Base-by-base conservation (phyloP, 202 grass and related monocot species). In the Setaria viridis region DNA sequence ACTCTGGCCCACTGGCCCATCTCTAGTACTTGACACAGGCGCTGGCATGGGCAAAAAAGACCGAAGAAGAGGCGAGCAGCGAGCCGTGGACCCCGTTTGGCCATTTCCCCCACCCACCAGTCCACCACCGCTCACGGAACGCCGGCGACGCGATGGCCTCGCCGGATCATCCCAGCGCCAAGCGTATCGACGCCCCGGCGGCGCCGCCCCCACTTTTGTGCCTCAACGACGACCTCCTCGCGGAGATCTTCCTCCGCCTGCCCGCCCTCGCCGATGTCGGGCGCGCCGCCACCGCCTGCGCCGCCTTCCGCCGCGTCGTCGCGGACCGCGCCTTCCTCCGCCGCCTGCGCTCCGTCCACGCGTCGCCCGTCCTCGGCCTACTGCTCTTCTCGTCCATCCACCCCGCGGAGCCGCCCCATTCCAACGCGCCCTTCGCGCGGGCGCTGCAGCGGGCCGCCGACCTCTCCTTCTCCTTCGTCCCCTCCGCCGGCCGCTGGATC, bases 401-500 rank as follows among this genome's bases (percentile, higher is more conserved):
- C 75, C 29, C 84, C 33, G 50, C 67, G 29, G 20, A 70, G 78
- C 11, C 78, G 53, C 32, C 49, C 80, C 32, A 80, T 55, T 6
- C 68, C 57, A 21, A 43, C 80, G 55, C 21, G 15, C 29, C 16
- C 11, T 70, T 51, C 25, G 81, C 88, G 11, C 15, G 39, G n/a
- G 72, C 80, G 9, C 58, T 87, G 35, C 63, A 11, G n/a, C 48
- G 55, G 59, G 74, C 53, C 25, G 62, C 69, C 11, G 37, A 72
- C 77, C 72, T 72, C 45, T 30, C 50, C 48, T 82, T 67, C 67
- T 62, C 81, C 20, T 82, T 84, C 74, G 20, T 76, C 72, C 85
- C 81, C 67, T 11, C 54, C 30, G 25, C 25, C 25, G 7, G 5
- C 70, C 43, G 33, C 58, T 74, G 76, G 84, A 11, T 14, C 3